phyloP scores from a whole-genome alignment of 2,329 filamentous ascomycete genomes.

The Aspergillus neoniger region DNA sequence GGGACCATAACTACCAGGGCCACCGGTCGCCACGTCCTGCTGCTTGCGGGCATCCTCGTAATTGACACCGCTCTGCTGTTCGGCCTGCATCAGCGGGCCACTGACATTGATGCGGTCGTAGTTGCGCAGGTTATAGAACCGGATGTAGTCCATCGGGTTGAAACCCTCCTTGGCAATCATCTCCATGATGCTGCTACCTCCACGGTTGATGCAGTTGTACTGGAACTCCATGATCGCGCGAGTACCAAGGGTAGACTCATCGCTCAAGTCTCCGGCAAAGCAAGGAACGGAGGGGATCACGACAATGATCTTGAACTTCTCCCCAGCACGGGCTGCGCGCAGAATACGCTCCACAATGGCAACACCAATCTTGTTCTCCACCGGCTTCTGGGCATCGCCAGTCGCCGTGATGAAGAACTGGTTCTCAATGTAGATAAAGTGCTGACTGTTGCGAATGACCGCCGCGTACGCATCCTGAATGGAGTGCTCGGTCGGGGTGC shows the following conservation, averaged over 20 bases:
- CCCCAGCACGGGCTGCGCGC: constrained; percentile 73
- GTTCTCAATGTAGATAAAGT: constrained; percentile 97
- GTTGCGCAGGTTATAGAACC: constrained; percentile 89
- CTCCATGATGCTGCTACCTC: constrained; percentile 86
- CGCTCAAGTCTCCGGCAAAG: constrained; percentile 86
- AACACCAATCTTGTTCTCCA: constrained; percentile 86
- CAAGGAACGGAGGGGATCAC: constrained; percentile 89
- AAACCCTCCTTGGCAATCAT: constrained; percentile 73
- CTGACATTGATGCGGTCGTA: constrained; percentile 81
- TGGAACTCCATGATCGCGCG: constrained; percentile 98
- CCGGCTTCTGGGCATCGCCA: constrained; percentile 76
- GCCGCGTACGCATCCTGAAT: constrained; percentile 84
- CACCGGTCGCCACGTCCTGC: constrained; percentile 49
- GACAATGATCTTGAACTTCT: constrained; percentile 89
- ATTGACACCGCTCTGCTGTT: constrained; percentile 46
- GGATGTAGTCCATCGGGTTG: constrained; percentile 80
- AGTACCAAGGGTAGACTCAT: constrained; percentile 81
- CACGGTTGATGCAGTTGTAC: constrained; percentile 92
- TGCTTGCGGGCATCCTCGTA: constrained; percentile 49
- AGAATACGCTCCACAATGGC: constrained; percentile 91
- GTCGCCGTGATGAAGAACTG: constrained; percentile 98
- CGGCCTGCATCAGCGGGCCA: constrained; percentile 37
- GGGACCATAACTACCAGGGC: constrained; percentile 47
- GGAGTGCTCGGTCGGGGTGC: constrained; percentile 78
- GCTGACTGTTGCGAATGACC: constrained; percentile 81